Percentiles rank a stretch among this genome's conserved stretches.
These are phyloP conservation scores for Chionographis japonica DNA, from an alignment of 106 monocot genomes.

Conservation along the genomic window DNA sequence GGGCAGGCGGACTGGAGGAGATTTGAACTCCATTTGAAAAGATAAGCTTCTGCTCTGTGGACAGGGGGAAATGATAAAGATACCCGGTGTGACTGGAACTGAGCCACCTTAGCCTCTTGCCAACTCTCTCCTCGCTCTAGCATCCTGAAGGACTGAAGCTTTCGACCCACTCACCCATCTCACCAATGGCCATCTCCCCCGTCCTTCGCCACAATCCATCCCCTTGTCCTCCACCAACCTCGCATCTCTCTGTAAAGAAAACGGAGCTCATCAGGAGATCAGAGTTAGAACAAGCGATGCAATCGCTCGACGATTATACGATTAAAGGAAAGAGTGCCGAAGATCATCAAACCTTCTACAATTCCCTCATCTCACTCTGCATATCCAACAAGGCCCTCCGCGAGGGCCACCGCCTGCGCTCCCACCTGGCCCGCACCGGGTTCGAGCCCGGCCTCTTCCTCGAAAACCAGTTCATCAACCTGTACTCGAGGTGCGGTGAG, in stretches of 20 bases:
- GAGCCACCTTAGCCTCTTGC: no score
- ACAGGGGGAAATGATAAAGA: no score
- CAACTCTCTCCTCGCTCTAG: no score
- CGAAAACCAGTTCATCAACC: conserved; percentile 47
- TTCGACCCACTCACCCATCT: background rate
- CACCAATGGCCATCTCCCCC: conserved; percentile 8
- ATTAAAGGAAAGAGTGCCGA: conserved; percentile 1
- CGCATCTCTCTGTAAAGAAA: background rate
- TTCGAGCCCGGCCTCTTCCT: conserved; percentile 29
- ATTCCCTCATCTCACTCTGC: conserved; percentile 26
- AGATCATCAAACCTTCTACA: conserved; percentile 22
- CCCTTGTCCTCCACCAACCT: background rate
- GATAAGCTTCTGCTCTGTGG: no score
- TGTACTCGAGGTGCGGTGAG: conserved; percentile 26
- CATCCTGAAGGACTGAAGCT: background rate
- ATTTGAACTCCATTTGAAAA: no score
- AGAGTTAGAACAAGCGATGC: conserved; percentile 17
- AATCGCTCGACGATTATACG: conserved; percentile 10
- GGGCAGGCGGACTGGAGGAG: no score
- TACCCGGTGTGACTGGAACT: no score
- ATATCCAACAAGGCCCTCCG: conserved; percentile 27
- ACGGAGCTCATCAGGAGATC: background rate
- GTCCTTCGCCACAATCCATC: background rate
- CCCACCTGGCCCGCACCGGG: conserved; percentile 18
- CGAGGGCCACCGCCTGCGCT: conserved; percentile 20